Percentiles rank a stretch among this genome's conserved stretches.
Conservation (phyloP, 2,329 filamentous ascomycete genomes). For the Venturia effusa region DNA sequence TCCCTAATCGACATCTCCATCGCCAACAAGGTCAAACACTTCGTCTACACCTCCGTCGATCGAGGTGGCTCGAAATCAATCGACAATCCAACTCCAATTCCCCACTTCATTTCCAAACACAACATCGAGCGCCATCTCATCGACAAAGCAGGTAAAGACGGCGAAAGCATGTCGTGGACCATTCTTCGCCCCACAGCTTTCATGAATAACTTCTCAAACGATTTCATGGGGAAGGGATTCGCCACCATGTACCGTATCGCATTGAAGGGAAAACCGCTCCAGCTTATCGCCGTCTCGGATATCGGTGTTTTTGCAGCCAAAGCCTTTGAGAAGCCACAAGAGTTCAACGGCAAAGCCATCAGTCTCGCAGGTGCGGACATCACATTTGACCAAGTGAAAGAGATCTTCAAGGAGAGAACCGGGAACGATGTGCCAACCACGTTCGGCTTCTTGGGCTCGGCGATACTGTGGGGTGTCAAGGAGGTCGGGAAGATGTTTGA, state of each 20-base stretch:
- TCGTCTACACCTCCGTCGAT: slow-evolving; percentile 55
- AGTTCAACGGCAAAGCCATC: slow-evolving; percentile 34
- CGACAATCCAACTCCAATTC: slow-evolving; percentile 43
- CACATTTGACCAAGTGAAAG: slow-evolving; percentile 33
- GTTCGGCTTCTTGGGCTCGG: slow-evolving; percentile 30
- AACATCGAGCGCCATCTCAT: slow-evolving; percentile 52
- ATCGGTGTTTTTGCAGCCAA: slow-evolving; percentile 42
- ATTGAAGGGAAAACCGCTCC: slow-evolving; percentile 29
- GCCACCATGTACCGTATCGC: slow-evolving; percentile 32
- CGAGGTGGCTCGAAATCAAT: slow-evolving; percentile 46
- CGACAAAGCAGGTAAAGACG: slow-evolving; percentile 29
- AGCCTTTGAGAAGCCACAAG: slow-evolving; percentile 35
- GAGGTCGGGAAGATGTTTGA: slow-evolving; percentile 34
- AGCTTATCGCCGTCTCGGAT: slow-evolving; percentile 33
- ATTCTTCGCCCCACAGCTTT: slow-evolving; percentile 53
- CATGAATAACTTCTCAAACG: slow-evolving; percentile 46
- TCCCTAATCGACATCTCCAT: slow-evolving; percentile 48
- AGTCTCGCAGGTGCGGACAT: slow-evolving; percentile 44
- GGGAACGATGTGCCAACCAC: slow-evolving; percentile 33
- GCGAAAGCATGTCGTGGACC: slow-evolving; percentile 45
- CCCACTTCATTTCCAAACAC: slow-evolving; percentile 53
- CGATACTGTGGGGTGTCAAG: slow-evolving; percentile 31
- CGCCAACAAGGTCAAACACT: slow-evolving; percentile 44
- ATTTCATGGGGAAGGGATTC: slow-evolving; percentile 39
- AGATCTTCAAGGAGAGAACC: slow-evolving; percentile 35